Evolutionary conservation across 148 eudicot genomes (phyloP).

Genomic region (Chenopodium quinoa): DNA sequence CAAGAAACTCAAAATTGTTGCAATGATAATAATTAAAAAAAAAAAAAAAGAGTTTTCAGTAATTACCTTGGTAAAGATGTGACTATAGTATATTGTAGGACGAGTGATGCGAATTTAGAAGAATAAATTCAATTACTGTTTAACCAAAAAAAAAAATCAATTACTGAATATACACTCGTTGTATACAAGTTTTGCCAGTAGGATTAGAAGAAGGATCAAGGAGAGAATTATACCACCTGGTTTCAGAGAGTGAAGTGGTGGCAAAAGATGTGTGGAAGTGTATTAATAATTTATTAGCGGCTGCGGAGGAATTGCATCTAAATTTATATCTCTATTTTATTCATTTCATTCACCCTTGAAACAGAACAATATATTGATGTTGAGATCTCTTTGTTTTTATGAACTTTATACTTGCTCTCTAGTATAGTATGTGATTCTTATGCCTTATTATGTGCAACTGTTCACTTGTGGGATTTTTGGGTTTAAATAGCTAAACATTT

Average conservation of each 20-base stretch:
- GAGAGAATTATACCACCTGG: conserved; percentile 12
- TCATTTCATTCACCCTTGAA: not conserved
- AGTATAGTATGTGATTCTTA: not conserved
- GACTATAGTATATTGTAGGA: too few relatives aligned
- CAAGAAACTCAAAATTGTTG: too few relatives aligned
- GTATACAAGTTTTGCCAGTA: too few relatives aligned
- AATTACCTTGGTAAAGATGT: too few relatives aligned
- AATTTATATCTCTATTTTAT: not conserved
- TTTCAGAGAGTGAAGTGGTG: not conserved
- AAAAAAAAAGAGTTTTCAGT: too few relatives aligned
- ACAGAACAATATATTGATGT: not conserved
- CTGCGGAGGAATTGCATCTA: conserved; percentile 10
- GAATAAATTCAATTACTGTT: too few relatives aligned
- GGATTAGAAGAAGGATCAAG: too few relatives aligned
- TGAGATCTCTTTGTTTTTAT: not conserved
- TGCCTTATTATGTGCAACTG: not conserved
- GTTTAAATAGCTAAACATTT: not conserved
- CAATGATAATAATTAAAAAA: too few relatives aligned
- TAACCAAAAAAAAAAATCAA: too few relatives aligned
- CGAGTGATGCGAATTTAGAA: too few relatives aligned
- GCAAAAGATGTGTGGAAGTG: not conserved
- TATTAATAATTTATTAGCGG: not conserved
- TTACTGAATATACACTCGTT: too few relatives aligned
- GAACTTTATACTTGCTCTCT: not conserved
- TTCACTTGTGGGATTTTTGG: not conserved